phyloP scores from a whole-genome alignment of 2,329 filamentous ascomycete species.

The Helotiales sp. region DNA sequence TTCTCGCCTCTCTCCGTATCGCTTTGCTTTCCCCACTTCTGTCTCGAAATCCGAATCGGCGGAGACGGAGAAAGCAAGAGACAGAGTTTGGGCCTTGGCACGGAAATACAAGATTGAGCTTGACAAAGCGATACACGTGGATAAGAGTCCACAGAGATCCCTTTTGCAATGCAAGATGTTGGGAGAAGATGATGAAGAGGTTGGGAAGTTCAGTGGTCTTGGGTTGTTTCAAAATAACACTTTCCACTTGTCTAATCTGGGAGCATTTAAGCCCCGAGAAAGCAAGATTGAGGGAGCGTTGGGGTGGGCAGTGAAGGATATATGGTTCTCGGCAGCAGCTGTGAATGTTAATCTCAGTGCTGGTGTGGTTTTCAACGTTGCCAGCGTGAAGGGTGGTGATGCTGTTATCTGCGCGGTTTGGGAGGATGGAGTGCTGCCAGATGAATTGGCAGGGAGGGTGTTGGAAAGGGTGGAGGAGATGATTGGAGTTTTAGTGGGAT shows the following conservation, averaged over 20 bases:
- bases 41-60: too few relatives aligned
- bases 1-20: too few relatives aligned
- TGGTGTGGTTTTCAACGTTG: conserved; percentile 14
- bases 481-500: too few relatives aligned
- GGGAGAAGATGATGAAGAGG: conserved; percentile 17
- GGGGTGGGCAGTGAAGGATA: conserved; percentile 13
- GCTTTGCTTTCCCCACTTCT: too few relatives aligned
- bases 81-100: conserved; percentile 17
- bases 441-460: conserved; percentile 12
- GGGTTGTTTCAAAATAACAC: conserved; percentile 16
- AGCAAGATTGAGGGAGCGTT: conserved; percentile 5
- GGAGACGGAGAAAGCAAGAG: neutral
- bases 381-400: conserved; percentile 11
- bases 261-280: conserved; percentile 13
- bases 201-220: conserved; percentile 9
- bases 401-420: conserved; percentile 15
- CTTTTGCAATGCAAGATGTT: conserved; percentile 13
- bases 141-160: conserved; percentile 10
- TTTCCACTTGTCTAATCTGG: conserved; percentile 17
- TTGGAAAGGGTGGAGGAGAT: conserved; percentile 5
- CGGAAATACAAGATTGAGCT: conserved; percentile 12
- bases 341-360: conserved; percentile 13
- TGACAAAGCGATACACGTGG: conserved; percentile 9
- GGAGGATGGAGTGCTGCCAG: conserved; percentile 17
- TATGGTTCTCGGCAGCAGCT: conserved; percentile 15